A percentile compares a stretch with the other conserved stretches of the same genome.
These are phyloP conservation scores for Arthrobotrys entomopaga DNA, from an alignment of 2,329 filamentous ascomycete species.

Conservation along the genomic window DNA sequence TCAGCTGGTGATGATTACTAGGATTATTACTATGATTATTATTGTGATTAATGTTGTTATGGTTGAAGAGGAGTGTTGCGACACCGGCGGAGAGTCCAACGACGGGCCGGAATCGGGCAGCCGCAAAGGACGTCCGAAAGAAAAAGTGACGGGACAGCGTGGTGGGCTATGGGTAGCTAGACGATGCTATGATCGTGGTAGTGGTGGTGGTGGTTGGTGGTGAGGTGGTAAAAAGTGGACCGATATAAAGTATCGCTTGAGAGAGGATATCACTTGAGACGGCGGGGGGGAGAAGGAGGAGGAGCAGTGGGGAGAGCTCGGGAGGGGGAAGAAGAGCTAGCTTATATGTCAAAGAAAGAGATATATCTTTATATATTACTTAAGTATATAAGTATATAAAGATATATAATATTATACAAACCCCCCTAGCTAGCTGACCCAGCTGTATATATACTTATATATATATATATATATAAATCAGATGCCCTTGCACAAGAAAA, in stretches of 20 bases:
- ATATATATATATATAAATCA: too few species aligned
- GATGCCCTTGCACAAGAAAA: background rate
- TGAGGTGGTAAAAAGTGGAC: background rate
- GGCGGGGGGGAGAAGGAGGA: background rate
- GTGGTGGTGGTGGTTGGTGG: background rate
- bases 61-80: conserved; percentile 47
- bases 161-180: conserved; percentile 28
- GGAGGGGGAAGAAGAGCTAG: background rate
- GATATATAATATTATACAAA: too few species aligned
- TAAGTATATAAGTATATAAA: background rate
- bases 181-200: background rate
- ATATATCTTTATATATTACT: too few species aligned
- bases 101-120: conserved; percentile 55
- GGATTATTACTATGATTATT: too few species aligned
- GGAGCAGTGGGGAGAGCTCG: too few species aligned
- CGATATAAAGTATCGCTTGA: background rate
- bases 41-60: too few species aligned
- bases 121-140: conserved; percentile 49
- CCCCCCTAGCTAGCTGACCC: too few species aligned
- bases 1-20: conserved; percentile 14
- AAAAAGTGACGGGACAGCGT: conserved; percentile 58
- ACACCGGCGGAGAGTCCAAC: conserved; percentile 56
- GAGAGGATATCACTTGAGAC: background rate
- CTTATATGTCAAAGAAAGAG: too few species aligned
- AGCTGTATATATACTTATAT: too few species aligned